Base-by-base conservation (phyloP, 441 rosid genomes). In the Francoa sonchifolia region DNA sequence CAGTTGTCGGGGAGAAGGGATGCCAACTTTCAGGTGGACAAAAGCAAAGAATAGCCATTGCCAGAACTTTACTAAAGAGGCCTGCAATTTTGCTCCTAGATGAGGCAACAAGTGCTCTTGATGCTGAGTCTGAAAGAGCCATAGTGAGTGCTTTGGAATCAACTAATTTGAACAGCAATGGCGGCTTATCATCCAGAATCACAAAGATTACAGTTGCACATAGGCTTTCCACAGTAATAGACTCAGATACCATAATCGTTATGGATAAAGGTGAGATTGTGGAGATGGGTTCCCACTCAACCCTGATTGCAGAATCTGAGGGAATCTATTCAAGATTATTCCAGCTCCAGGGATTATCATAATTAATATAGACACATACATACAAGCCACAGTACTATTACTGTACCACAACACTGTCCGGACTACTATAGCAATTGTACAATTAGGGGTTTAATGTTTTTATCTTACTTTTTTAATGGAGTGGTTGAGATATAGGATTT, bases 81-180 rank as follows among this genome's bases (percentile, higher is more conserved):
- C 83, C 80, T 7, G 68, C 69, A 15, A 66, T 79, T 21, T 48
- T 79, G 55, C 77, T 79, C 12, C 66, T 76, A 21, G 79, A 79
- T 50, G 83, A 79, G 69, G 81, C 83, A 50, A 79, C 89, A 19
- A 73, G 74, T 51, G 90, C 90, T 8, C 70, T 79, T 1, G 76
- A 79, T 37, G 63, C 63, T 0, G 85, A 67, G 58, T 73, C 79
- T 3, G 85, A 80, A 60, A 72, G 82, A 43, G 48, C 49, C 14
- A 32, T 80, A 34, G 69, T 74, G 30, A 65, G 54, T 8, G 74
- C 73, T 19, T 40, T 74, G 52, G 79, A 69, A 47, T 50, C 69
- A 6, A 53, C 62, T 6, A 55, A 52, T 25, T 17, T 8, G 20
- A 54, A 46, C 8, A 42, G 47, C 18, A 41, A 43, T 1, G 45